Percentiles rank a stretch among this genome's conserved stretches.
phyloP scores from a whole-genome alignment of 768 basidiomycete genomes.

The Russula griseocarnosa region DNA sequence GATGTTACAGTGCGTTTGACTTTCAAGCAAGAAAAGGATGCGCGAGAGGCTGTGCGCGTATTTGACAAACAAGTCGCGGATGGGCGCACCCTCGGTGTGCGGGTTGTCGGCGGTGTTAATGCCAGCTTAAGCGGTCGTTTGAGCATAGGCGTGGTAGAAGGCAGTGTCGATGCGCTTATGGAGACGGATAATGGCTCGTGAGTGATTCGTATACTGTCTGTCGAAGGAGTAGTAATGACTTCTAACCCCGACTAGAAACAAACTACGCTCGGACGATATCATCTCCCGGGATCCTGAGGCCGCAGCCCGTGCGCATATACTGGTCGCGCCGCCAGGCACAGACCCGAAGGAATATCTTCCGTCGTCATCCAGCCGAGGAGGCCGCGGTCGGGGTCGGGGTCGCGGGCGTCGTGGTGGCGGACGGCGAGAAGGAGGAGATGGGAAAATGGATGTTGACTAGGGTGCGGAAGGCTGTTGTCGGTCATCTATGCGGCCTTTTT shows the following conservation, averaged over 20 bases:
- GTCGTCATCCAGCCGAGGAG: constrained; percentile 8
- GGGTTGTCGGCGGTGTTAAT: constrained; percentile 28
- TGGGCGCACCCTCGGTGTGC: constrained; percentile 27
- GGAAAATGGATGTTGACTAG: constrained; percentile 27
- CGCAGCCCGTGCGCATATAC: constrained; percentile 27
- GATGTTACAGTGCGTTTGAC: constrained; percentile 29
- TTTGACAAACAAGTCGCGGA: constrained; percentile 29
- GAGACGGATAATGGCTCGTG: constrained; percentile 25
- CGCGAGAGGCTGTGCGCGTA: constrained; percentile 22
- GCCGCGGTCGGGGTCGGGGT: constrained; percentile 23
- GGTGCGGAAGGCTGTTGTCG: neutral
- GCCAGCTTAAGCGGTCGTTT: constrained; percentile 28
- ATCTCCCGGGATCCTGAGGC: constrained; percentile 27
- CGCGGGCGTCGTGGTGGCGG: constrained; percentile 22
- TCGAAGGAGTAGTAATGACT: neutral
- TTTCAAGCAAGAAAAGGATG: constrained; percentile 29
- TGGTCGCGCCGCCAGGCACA: constrained; percentile 27
- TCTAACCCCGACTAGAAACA: constrained; percentile 6
- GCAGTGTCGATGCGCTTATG: constrained; percentile 27
- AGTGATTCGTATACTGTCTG: constrained; percentile 1
- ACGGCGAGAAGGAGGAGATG: constrained; percentile 18
- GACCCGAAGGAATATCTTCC: constrained; percentile 27
- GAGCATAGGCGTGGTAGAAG: constrained; percentile 24
- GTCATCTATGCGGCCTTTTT: constrained; percentile 1
- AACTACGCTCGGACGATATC: constrained; percentile 30